Evolutionary conservation across 331 rosid genomes (phyloP).

Genomic region (Arachis monticola): DNA sequence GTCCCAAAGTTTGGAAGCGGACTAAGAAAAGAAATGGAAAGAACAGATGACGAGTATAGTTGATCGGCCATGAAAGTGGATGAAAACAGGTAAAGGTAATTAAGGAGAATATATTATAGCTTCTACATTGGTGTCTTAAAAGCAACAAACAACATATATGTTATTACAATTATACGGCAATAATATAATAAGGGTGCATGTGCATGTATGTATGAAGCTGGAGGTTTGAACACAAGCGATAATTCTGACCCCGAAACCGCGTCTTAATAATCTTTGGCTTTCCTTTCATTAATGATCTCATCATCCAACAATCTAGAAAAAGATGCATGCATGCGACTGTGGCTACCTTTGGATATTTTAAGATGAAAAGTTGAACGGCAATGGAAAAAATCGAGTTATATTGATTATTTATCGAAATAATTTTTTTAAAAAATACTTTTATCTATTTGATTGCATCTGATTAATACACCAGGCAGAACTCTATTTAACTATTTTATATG

Average conservation of each 20-base stretch:
- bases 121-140: conserved; percentile 1
- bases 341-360: too few species aligned
- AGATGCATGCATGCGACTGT: too few species aligned
- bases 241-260: conserved; percentile 25
- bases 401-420: too few species aligned
- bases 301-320: background rate
- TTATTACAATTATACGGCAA: background rate
- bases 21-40: background rate
- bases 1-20: background rate
- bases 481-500: too few species aligned
- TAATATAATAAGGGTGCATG: background rate
- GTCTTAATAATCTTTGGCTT: background rate
- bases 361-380: too few species aligned
- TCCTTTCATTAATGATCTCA: background rate
- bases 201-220: background rate
- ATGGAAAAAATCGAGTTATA: too few species aligned
- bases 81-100: background rate
- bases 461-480: too few species aligned
- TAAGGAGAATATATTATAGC: background rate
- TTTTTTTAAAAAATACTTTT: too few species aligned
- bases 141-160: background rate
- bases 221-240: conserved; percentile 24
- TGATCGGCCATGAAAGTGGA: background rate
- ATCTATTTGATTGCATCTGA: too few species aligned
- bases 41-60: background rate